Evolutionary conservation across 345 rosid genomes (phyloP).

Genomic region (Cardiospermum halicacabum): DNA sequence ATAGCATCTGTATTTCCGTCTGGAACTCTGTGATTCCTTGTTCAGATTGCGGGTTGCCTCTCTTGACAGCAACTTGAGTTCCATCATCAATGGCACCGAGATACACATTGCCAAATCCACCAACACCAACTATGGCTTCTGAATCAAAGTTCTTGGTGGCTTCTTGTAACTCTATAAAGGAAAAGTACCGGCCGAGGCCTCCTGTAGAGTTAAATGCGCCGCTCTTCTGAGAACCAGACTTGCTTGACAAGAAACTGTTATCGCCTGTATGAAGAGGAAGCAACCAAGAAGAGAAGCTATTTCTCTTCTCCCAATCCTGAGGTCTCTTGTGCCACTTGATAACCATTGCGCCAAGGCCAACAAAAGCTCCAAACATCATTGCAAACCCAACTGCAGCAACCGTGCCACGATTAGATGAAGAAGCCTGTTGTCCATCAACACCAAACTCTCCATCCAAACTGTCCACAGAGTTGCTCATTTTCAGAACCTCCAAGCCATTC

Average conservation of each 20-base stretch:
- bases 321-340: constrained; percentile 76
- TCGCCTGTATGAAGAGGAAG: constrained; percentile 73
- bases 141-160: constrained; percentile 68
- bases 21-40: constrained; percentile 83
- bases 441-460: constrained; percentile 84
- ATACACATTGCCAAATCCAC: constrained; percentile 84
- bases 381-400: constrained; percentile 79
- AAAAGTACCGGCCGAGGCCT: constrained; percentile 68
- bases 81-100: constrained; percentile 57
- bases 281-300: constrained; percentile 82
- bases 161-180: constrained; percentile 65
- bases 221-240: constrained; percentile 54
- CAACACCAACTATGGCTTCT: constrained; percentile 60
- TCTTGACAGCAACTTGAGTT: constrained; percentile 71
- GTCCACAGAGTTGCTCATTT: constrained; percentile 64
- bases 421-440: constrained; percentile 39
- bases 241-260: constrained; percentile 60
- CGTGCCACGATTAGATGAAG: constrained; percentile 31
- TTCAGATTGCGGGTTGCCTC: constrained; percentile 87
- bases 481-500: constrained; percentile 68
- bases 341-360: constrained; percentile 83
- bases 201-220: constrained; percentile 50
- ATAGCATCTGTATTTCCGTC: constrained; percentile 83
- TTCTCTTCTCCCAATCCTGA: constrained; percentile 78
- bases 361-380: constrained; percentile 86